Base-by-base conservation (phyloP, 768 basidiomycete species). In the Russula vinacea region DNA sequence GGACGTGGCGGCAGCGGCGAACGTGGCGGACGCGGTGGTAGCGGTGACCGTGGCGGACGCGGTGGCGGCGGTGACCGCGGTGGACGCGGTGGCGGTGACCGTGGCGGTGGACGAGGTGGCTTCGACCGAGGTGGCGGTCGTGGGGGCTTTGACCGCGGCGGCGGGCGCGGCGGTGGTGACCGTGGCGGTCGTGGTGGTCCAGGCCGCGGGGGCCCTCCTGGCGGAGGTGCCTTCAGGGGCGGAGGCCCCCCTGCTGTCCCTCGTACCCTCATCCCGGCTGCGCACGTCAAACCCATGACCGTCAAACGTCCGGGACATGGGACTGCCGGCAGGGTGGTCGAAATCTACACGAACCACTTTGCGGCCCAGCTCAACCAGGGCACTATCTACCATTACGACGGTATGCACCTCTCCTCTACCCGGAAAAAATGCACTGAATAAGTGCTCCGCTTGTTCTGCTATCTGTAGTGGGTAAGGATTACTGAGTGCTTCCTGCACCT, bases 371-470 rank as follows among this genome's bases (percentile, higher is more conserved):
- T 88, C 17, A 85, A 90, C 0, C 81, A 86, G 26, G 74, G 73
- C 7, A 80, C 83, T 35, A 90, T 91, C 47, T 80, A 87, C 65
- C 91, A 92, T 69, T 92, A 92, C 69, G 90, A 93, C 72, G 85
- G 91, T 88, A 71, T 66, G 86, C 74, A 1, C 60, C 62, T 58
- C 24, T 56, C 54, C 52, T 33, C 52, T 60, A 50, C 35, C 29
- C 51, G 6, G 44, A 39, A n/a, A 35, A 8, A 2, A 24, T 42
- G n/a, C 5, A 39, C 32, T 44, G 26, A 35, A 53, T 60, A 37
- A 8, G 32, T 45, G 2, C 37, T n/a, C 47, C 24, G 26, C 24
- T 47, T 45, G 33, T 51, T 47, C 16, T 24, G 53, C 33, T 64
- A 52, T 22, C 42, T 44, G 26, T 62, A 84, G 81, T 83, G 57